A percentile compares a stretch with the other conserved stretches of the same genome.
Evolutionary conservation across 2,329 filamentous ascomycete genomes (phyloP).

Genomic region (Monosporascus sp.): DNA sequence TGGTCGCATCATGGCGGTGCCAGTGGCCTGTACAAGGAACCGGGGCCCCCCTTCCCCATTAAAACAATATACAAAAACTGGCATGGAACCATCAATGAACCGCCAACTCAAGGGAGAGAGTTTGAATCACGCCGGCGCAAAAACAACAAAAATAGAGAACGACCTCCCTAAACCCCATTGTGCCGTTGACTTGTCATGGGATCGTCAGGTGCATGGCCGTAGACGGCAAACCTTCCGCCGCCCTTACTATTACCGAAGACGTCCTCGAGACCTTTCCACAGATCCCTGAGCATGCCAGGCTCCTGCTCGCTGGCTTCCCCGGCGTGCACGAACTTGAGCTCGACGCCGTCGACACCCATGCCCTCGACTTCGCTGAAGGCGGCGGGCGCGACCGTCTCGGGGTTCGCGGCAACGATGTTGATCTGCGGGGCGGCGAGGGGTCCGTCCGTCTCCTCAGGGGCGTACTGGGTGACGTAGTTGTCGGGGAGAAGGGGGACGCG

Average conservation of each 20-base stretch:
- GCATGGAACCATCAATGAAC: no score
- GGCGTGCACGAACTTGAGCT: conserved; percentile 48
- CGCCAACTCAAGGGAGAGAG: no score
- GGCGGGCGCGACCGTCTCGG: conserved; percentile 44
- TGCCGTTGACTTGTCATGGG: not conserved
- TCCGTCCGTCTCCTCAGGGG: conserved; percentile 36
- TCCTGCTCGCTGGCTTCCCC: conserved; percentile 23
- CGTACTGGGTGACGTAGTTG: conserved; percentile 44
- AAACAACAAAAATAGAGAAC: no score
- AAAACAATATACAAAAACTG: no score
- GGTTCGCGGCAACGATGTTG: conserved; percentile 52
- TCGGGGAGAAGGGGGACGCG: conserved; percentile 58
- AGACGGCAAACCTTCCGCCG: not conserved
- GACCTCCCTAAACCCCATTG: no score
- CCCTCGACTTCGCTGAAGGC: conserved; percentile 54
- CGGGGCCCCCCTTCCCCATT: no score
- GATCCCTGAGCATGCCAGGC: conserved; percentile 45
- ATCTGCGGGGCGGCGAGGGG: conserved; percentile 41
- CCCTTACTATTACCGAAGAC: conserved; percentile 25
- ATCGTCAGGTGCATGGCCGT: not conserved
- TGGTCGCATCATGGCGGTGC: no score
- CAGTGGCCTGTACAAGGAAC: no score
- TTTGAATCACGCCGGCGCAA: no score
- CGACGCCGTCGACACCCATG: conserved; percentile 51
- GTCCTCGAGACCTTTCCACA: conserved; percentile 56